phyloP scores from a whole-genome alignment of 2,329 filamentous ascomycete species.

The Polytolypa hystricis region DNA sequence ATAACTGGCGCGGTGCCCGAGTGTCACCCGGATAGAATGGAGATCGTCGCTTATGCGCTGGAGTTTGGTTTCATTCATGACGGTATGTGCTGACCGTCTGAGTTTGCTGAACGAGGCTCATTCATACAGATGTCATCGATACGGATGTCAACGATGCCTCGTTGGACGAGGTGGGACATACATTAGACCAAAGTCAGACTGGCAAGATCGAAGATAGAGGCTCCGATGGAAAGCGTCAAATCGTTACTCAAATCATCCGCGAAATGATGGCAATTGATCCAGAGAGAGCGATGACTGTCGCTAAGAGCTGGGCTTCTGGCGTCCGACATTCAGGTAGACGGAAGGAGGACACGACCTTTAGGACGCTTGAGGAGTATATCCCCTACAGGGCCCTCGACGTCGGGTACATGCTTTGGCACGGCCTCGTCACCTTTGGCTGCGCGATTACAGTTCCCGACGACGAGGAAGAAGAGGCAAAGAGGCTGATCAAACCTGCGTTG shows the following conservation, averaged over 20 bases:
- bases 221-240: constrained; percentile 14
- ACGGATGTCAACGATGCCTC: constrained; percentile 8
- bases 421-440: constrained; percentile 27
- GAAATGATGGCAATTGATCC: constrained; percentile 21
- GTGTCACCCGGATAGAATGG: constrained; percentile 29
- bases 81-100: constrained; percentile 14
- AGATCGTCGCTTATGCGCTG: constrained; percentile 30
- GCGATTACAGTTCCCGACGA: constrained; percentile 27
- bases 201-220: constrained; percentile 8
- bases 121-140: not conserved
- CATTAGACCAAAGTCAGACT: constrained; percentile 10
- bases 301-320: constrained; percentile 19
- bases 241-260: constrained; percentile 12
- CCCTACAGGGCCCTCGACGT: constrained; percentile 18
- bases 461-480: constrained; percentile 21
- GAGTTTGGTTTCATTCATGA: constrained; percentile 35
- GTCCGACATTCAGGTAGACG: constrained; percentile 13
- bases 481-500: constrained; percentile 20
- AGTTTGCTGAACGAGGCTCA: not conserved
- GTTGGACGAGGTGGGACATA: not conserved
- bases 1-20: constrained; percentile 26
- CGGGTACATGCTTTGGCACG: constrained; percentile 25
- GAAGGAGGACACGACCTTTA: constrained; percentile 15
- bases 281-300: constrained; percentile 15
- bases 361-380: constrained; percentile 18